Evolutionary conservation across 129 eudicot genomes (phyloP), one percentile per base, ranked within the genome.

Genomic region (Arctium lappa): DNA sequence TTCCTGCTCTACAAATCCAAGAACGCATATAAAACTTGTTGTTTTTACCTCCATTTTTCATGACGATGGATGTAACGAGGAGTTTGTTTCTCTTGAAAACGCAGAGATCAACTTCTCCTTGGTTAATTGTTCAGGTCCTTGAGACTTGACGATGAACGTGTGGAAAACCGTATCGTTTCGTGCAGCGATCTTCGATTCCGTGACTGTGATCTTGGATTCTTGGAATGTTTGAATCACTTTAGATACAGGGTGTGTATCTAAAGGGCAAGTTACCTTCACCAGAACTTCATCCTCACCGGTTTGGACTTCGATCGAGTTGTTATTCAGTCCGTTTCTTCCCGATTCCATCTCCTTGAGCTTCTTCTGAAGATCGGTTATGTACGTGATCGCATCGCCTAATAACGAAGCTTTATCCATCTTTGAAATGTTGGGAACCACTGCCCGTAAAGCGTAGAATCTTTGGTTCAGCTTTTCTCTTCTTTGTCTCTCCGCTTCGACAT

Each of bases 381-480:
- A 90, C 74, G 98, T 90, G 50, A 95, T 95, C 13, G 99, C 98
- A 75, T 95, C 99, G 0, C 98, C 99, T 68, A 95, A 81, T 31
- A 95, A 86, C 31, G 99, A 95, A 5, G 99, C 99, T 83, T 93
- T 96, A 73, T 96, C 99, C 98, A 91, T 96, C 80, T 92, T 96
- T 2, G 99, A 93, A 9, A 96, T 92, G 73, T 91, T 95, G 2
- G 99, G 99, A 5, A 95, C 99, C n/a, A 95, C 97, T 0, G 99
- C 95, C 53, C 99, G 84, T 36, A 96, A 81, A 0, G 99, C 99
- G 81, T 90, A 93, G 60, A 96, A 96, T 68, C 98, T 79, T 77
- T 93, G 99, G 91, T 95, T 95, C 22, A 95, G 84, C 77, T 96
- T 96, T 85, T 96, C 99, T 0, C 99, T 76, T 50, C 99, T 39